Percentiles rank a stretch among this genome's conserved stretches.
phyloP scores from a whole-genome alignment of 371 early-diverging fungal species.

The Smittium culicis region DNA sequence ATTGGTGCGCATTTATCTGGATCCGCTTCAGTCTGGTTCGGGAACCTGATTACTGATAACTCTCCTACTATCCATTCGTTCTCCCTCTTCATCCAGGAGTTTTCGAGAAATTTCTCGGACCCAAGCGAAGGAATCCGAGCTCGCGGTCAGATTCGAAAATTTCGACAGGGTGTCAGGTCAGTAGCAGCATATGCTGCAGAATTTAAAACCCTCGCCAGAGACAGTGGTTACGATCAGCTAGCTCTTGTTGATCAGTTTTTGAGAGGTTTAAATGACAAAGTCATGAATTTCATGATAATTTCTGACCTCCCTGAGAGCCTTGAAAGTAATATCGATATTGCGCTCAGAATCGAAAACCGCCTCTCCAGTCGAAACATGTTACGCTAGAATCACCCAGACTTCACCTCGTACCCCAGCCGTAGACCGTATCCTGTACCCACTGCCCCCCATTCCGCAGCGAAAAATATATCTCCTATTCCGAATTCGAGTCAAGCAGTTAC shows the following conservation, averaged over 20 bases:
- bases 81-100: background rate
- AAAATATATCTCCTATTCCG: background rate
- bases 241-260: slow-evolving; percentile 5
- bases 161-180: slow-evolving; percentile 4
- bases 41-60: slow-evolving; percentile 1
- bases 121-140: background rate
- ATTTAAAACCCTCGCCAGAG: slow-evolving; percentile 3
- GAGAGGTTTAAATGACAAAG: slow-evolving; percentile 7
- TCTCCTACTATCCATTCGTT: background rate
- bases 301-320: slow-evolving; percentile 2
- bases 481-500: background rate
- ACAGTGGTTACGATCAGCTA: background rate
- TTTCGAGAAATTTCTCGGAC: slow-evolving; percentile 9
- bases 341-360: slow-evolving; percentile 8
- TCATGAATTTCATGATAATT: background rate
- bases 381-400: background rate
- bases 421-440: background rate
- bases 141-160: background rate
- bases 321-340: slow-evolving; percentile 4
- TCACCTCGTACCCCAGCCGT: background rate
- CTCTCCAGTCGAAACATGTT: slow-evolving; percentile 3
- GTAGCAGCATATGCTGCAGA: slow-evolving; percentile 9
- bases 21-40: slow-evolving; percentile 1
- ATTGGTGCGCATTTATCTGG: slow-evolving; percentile 1
- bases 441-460: background rate